Evolutionary conservation across 176 grass and related monocot genomes (phyloP).

Genomic region (Oryza nivara): DNA sequence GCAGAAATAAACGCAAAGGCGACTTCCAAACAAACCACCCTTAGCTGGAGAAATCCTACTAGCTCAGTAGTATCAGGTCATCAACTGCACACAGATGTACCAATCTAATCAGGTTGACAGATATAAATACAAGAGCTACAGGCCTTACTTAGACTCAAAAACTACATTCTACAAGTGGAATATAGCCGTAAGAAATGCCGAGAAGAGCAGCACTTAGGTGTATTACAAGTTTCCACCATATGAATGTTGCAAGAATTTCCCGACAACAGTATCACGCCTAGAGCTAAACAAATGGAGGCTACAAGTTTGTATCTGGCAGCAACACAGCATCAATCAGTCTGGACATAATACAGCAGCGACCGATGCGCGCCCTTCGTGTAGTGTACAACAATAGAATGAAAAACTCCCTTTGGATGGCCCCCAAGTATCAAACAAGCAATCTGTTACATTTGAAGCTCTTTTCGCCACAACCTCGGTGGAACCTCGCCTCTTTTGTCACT

Average conservation of each 20-base stretch:
- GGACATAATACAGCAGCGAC: constrained; percentile 43
- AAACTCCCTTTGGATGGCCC: constrained; percentile 53
- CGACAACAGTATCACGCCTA: constrained; percentile 47
- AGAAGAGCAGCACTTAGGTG: constrained; percentile 20
- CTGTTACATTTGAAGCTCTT: constrained; percentile 39
- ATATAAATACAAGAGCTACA: constrained; percentile 50
- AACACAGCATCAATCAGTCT: constrained; percentile 47
- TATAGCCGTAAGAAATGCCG: constrained; percentile 25
- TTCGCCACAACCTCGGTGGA: background rate
- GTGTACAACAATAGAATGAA: constrained; percentile 62
- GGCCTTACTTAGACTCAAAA: constrained; percentile 34
- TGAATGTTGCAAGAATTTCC: constrained; percentile 16
- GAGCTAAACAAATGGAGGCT: constrained; percentile 54
- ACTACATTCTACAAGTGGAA: constrained; percentile 52
- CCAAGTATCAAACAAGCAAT: constrained; percentile 48
- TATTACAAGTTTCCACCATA: constrained; percentile 27
- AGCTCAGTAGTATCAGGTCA: background rate
- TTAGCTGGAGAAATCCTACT: background rate
- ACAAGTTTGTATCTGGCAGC: constrained; percentile 56
- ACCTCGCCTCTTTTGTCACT: constrained; percentile 31
- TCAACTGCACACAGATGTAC: constrained; percentile 30
- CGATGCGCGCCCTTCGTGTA: constrained; percentile 29
- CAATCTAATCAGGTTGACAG: constrained; percentile 32
- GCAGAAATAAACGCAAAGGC: background rate
- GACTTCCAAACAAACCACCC: background rate